phyloP scores from a whole-genome alignment of 805 yeast species.

The Saturnispora saitoi region DNA sequence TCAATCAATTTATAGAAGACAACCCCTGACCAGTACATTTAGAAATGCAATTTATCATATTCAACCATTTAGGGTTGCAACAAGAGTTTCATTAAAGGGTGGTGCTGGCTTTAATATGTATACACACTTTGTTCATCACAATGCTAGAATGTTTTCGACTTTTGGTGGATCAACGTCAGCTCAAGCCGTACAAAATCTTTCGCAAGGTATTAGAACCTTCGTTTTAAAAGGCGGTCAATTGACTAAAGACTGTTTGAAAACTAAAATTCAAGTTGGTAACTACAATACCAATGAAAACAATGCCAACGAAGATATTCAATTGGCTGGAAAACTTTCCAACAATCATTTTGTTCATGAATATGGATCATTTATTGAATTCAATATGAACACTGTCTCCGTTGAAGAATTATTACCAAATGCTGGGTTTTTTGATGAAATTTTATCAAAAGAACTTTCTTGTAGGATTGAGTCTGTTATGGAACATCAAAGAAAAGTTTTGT shows the following conservation, averaged over 20 bases:
- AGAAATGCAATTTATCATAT: slow-evolving; percentile 19
- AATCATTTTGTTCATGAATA: slow-evolving; percentile 16
- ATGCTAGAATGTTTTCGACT: slow-evolving; percentile 32
- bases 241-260: slow-evolving; percentile 15
- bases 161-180: slow-evolving; percentile 34
- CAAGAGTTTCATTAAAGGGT: slow-evolving; percentile 14
- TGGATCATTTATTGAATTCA: slow-evolving; percentile 56
- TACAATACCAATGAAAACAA: slow-evolving; percentile 19
- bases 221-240: slow-evolving; percentile 28
- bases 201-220: slow-evolving; percentile 37
- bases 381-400: slow-evolving; percentile 26
- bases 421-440: slow-evolving; percentile 21
- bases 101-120: slow-evolving; percentile 26
- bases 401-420: slow-evolving; percentile 15
- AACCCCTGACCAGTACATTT: slow-evolving; percentile 10
- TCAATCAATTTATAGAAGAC: slow-evolving; percentile 2
- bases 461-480: slow-evolving; percentile 13
- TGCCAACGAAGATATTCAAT: slow-evolving; percentile 26
- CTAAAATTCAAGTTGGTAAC: slow-evolving; percentile 15
- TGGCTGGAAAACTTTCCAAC: slow-evolving; percentile 30
- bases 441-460: slow-evolving; percentile 8
- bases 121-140: slow-evolving; percentile 29
- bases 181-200: slow-evolving; percentile 52
- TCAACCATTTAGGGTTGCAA: slow-evolving; percentile 23
- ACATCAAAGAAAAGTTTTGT: slow-evolving; percentile 15